phyloP scores from a whole-genome alignment of 2,329 filamentous ascomycete species.

The Xylaria sp. region DNA sequence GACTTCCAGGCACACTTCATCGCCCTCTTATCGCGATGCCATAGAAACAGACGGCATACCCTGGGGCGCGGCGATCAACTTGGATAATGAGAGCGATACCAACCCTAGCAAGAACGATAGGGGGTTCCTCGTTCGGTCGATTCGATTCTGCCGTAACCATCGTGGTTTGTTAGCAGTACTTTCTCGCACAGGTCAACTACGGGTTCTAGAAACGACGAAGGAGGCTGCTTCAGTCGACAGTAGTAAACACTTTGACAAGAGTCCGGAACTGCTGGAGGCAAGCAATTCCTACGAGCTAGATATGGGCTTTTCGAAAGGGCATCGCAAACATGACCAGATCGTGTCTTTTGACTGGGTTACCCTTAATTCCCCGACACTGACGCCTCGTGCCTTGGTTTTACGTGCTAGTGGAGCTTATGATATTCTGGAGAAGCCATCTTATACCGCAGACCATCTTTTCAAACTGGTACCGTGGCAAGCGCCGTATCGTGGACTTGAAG shows the following conservation, averaged over 20 bases:
- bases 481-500: conserved; percentile 52
- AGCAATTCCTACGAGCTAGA: conserved; percentile 58
- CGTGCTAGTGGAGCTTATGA: conserved; percentile 57
- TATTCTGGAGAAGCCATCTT: conserved; percentile 56
- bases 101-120: conserved; percentile 50
- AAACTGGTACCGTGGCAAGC: conserved; percentile 57
- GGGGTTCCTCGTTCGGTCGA: conserved; percentile 55
- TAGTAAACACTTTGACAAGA: conserved; percentile 37
- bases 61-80: conserved; percentile 56
- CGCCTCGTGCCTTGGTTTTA: conserved; percentile 54
- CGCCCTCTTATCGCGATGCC: conserved; percentile 50
- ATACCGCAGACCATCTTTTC: conserved; percentile 52
- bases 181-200: conserved; percentile 58
- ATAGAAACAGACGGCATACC: conserved; percentile 57
- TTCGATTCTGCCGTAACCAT: conserved; percentile 59
- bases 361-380: conserved; percentile 49
- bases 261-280: conserved; percentile 56
- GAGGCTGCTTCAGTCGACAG: conserved; percentile 43
- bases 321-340: conserved; percentile 53
- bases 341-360: conserved; percentile 66
- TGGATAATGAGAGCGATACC: conserved; percentile 53
- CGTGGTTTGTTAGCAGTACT: conserved; percentile 57
- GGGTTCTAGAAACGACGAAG: conserved; percentile 53
- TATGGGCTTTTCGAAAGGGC: conserved; percentile 48
- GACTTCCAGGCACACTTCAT: conserved; percentile 48